Percentiles rank a stretch among this genome's conserved stretches.
Evolutionary conservation across 345 rosid species (phyloP).

Genomic region (Eucalyptus coolabah): DNA sequence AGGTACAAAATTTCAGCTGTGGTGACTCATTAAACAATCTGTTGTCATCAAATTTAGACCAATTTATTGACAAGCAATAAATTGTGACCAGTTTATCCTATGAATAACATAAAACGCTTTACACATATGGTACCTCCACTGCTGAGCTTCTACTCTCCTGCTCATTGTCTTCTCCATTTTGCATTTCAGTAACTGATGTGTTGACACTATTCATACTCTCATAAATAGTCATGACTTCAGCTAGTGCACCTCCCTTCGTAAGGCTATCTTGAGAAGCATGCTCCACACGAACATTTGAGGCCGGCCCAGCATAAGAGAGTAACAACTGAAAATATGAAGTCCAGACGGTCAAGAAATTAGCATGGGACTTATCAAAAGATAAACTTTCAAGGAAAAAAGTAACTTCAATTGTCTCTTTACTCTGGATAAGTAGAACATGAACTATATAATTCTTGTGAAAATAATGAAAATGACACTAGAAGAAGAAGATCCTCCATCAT

Average conservation of each 20-base stretch:
- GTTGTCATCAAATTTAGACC: not conserved
- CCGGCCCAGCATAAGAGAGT: slow-evolving; percentile 76
- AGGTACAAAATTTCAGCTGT: not conserved
- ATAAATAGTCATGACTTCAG: slow-evolving; percentile 56
- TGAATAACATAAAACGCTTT: not conserved
- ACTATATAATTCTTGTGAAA: not conserved
- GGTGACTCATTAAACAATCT: not conserved
- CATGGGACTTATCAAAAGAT: not conserved
- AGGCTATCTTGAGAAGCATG: slow-evolving; percentile 32
- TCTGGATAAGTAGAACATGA: not conserved
- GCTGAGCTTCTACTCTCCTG: slow-evolving; percentile 5
- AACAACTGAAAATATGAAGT: slow-evolving; percentile 31
- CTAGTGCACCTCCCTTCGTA: slow-evolving; percentile 52
- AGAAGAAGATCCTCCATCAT: not conserved
- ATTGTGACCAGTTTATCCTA: not conserved
- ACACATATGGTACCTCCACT: slow-evolving; percentile 27
- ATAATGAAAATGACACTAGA: not conserved
- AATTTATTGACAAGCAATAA: not conserved
- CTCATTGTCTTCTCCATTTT: slow-evolving; percentile 3
- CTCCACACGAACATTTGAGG: slow-evolving; percentile 81
- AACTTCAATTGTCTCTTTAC: not conserved
- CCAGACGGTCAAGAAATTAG: not conserved
- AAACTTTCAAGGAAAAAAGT: not conserved
- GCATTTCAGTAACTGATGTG: slow-evolving; percentile 8
- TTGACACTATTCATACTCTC: slow-evolving; percentile 29